phyloP scores from a whole-genome alignment of 176 grass and related monocot genomes.

The Rhipidocladum racemiflorum region DNA sequence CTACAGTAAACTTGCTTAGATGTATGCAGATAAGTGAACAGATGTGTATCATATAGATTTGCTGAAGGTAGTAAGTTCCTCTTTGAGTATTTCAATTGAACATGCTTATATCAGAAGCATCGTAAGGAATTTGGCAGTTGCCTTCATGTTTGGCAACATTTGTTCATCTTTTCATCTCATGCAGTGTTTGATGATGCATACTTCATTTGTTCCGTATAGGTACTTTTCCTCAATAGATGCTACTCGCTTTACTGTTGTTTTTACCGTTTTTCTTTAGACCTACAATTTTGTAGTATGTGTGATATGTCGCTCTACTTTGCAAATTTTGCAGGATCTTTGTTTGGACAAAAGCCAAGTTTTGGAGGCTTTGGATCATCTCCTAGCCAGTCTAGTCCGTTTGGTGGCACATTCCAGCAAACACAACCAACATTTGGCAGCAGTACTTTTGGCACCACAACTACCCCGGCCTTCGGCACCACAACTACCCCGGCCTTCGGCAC shows the following conservation, averaged over 20 bases:
- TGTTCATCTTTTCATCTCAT: not conserved
- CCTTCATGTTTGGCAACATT: not conserved
- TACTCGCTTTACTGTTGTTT: not conserved
- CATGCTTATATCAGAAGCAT: not conserved
- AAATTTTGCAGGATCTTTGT: slow-evolving; percentile 64
- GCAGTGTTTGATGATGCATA: not conserved
- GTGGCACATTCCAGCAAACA: slow-evolving; percentile 72
- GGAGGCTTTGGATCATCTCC: slow-evolving; percentile 78
- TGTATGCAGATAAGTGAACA: not conserved
- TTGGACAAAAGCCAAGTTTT: slow-evolving; percentile 87
- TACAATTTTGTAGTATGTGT: not conserved
- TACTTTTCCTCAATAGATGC: not conserved
- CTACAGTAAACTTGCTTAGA: not conserved
- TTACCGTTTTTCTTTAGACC: not conserved
- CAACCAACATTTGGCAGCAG: slow-evolving; percentile 72
- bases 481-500: slow-evolving; percentile 52
- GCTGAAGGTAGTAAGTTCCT: not conserved
- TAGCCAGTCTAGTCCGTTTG: slow-evolving; percentile 72
- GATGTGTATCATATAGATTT: not conserved
- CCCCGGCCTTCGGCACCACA: not conserved
- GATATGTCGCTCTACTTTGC: slow-evolving; percentile 2
- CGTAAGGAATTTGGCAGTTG: not conserved
- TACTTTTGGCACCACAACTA: slow-evolving; percentile 50
- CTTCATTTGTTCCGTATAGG: not conserved
- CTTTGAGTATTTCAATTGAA: not conserved